These are phyloP conservation scores for Chrysosporium queenslandicum DNA, from an alignment of 2,329 filamentous ascomycete genomes.

Conservation along the genomic window DNA sequence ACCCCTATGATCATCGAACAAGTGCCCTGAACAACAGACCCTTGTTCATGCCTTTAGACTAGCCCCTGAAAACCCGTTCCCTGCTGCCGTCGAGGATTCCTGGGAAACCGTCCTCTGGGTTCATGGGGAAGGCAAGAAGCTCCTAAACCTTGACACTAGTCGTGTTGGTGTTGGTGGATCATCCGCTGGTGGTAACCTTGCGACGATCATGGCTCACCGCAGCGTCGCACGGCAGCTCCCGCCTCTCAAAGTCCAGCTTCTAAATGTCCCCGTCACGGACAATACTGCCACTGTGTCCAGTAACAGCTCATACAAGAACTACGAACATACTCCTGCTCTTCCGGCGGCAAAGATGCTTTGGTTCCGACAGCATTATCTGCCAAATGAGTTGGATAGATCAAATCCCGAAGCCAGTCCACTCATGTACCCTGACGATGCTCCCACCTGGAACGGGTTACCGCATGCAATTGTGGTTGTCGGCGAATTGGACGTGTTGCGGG, in stretches of 20 bases:
- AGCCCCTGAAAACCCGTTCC: slow-evolving; percentile 48
- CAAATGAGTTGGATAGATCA: slow-evolving; percentile 37
- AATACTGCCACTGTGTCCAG: slow-evolving; percentile 43
- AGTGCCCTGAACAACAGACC: not conserved
- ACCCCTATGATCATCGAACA: not conserved
- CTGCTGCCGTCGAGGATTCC: slow-evolving; percentile 48
- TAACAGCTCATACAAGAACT: slow-evolving; percentile 42
- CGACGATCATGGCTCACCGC: slow-evolving; percentile 45
- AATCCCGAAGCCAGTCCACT: slow-evolving; percentile 48
- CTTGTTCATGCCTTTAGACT: slow-evolving; percentile 31
- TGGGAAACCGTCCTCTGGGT: slow-evolving; percentile 48
- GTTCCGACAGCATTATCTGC: slow-evolving; percentile 51
- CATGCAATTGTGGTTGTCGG: slow-evolving; percentile 46
- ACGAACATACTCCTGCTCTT: slow-evolving; percentile 44
- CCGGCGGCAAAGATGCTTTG: slow-evolving; percentile 51
- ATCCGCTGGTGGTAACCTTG: slow-evolving; percentile 46
- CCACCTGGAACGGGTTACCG: slow-evolving; percentile 40
- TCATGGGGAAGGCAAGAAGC: slow-evolving; percentile 17
- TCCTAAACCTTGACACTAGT: slow-evolving; percentile 34
- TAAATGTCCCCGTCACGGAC: slow-evolving; percentile 50
- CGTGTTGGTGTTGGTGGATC: slow-evolving; percentile 39
- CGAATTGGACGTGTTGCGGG: slow-evolving; percentile 48
- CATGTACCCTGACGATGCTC: slow-evolving; percentile 38
- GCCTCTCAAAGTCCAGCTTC: slow-evolving; percentile 41
- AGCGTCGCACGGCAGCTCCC: slow-evolving; percentile 32